These are phyloP conservation scores for Coemansia sp. DNA, from an alignment of 192 early-diverging fungal genomes.

Conservation along the genomic window DNA sequence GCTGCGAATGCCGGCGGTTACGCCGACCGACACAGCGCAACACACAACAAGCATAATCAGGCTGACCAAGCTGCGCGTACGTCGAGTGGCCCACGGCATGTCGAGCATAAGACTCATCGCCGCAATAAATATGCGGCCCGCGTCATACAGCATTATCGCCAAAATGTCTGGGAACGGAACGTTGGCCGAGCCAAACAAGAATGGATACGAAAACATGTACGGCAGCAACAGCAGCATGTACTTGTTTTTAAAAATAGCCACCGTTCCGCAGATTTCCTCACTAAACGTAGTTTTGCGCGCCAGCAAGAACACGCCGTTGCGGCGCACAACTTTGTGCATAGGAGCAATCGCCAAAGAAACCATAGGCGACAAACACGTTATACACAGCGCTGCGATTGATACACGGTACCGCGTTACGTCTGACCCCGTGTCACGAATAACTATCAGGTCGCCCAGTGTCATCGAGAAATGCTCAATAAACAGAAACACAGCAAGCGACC, in stretches of 20 bases:
- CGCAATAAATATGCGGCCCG: constrained; percentile 32
- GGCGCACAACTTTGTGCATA: constrained; percentile 30
- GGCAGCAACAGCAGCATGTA: constrained; percentile 25
- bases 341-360: constrained; percentile 31
- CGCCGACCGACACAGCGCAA: constrained; percentile 9
- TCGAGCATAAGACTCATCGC: constrained; percentile 39
- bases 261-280: constrained; percentile 19
- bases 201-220: constrained; percentile 37
- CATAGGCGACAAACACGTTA: constrained; percentile 30
- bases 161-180: constrained; percentile 21
- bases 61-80: constrained; percentile 22
- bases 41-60: constrained; percentile 10
- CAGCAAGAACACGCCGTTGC: constrained; percentile 41
- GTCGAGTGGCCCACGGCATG: constrained; percentile 28
- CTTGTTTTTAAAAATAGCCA: constrained; percentile 24
- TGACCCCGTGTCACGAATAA: constrained; percentile 13
- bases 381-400: constrained; percentile 18
- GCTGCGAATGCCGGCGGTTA: constrained; percentile 16
- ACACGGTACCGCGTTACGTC: constrained; percentile 12
- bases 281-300: constrained; percentile 23
- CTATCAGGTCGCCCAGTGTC: constrained; percentile 36
- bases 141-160: constrained; percentile 37
- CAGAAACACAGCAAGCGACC: constrained; percentile 24
- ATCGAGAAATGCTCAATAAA: constrained; percentile 32
- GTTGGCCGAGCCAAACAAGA: constrained; percentile 34